Conservation (phyloP, 2,329 filamentous ascomycete genomes). For the Domatiomyces catenatus region DNA sequence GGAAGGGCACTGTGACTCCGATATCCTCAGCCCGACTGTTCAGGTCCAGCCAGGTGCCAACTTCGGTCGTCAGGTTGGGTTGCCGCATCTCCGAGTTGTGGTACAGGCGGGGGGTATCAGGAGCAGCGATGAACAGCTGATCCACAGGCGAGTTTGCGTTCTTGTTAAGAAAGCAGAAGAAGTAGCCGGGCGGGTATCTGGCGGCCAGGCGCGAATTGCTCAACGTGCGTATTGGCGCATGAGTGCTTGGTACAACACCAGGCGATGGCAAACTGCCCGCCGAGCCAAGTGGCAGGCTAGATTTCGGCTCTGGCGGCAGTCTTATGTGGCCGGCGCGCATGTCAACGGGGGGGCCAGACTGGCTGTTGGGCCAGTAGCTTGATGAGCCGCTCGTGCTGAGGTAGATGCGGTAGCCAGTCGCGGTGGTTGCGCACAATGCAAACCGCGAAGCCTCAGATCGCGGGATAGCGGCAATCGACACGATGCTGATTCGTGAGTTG, state of each 20-base stretch:
- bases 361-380: constrained; percentile 40
- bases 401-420: constrained; percentile 80
- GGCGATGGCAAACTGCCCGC: constrained; percentile 17
- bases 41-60: constrained; percentile 63
- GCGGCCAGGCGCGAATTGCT: constrained; percentile 26
- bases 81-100: constrained; percentile 37
- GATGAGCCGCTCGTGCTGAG: constrained; percentile 69
- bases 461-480: constrained; percentile 74
- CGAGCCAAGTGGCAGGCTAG: constrained; percentile 18
- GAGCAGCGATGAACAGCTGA: constrained; percentile 65
- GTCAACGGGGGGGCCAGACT: constrained; percentile 62
- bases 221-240: constrained; percentile 31
- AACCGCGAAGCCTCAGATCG: constrained; percentile 43
- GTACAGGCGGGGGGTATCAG: constrained; percentile 72
- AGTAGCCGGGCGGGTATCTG: constrained; percentile 73
- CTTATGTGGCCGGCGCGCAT: constrained; percentile 98
- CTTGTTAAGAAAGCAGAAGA: constrained; percentile 64
- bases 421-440: constrained; percentile 67
- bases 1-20: constrained; percentile 58
- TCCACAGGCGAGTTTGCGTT: constrained; percentile 46
- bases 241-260: constrained; percentile 31
- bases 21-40: constrained; percentile 62
- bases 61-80: constrained; percentile 56
- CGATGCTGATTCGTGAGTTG: constrained; percentile 56
- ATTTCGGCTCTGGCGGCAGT: constrained; percentile 50